These are phyloP conservation scores for Monotropa hypopitys DNA, from an alignment of 179 eudicot species.

Conservation along the genomic window DNA sequence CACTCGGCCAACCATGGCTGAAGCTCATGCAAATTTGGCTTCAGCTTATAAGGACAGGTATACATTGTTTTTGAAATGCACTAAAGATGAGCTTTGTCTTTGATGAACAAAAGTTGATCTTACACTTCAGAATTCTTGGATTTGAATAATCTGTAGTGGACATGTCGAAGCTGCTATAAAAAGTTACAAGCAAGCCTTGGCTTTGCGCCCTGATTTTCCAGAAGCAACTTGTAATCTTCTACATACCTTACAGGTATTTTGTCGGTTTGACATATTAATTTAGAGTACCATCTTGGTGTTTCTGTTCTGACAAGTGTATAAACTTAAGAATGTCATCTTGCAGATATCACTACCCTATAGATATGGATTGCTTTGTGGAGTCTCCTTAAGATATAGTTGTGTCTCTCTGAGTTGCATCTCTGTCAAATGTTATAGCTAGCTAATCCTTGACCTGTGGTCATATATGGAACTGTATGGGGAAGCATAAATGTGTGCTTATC, in stretches of 20 bases:
- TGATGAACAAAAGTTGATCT: neutral
- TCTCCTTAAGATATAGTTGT: neutral
- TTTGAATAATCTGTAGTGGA: conserved; percentile 41
- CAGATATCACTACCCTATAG: neutral
- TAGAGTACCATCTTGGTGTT: neutral
- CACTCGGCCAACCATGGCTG: conserved; percentile 84
- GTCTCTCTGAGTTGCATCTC: neutral
- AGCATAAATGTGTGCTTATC: neutral
- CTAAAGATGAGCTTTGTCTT: neutral
- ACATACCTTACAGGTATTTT: conserved; percentile 81
- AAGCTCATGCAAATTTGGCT: conserved; percentile 98
- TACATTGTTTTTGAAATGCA: neutral
- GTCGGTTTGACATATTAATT: neutral
- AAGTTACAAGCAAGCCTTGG: conserved; percentile 80
- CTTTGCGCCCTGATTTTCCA: conserved; percentile 80
- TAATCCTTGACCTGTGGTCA: neutral
- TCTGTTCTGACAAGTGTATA: neutral
- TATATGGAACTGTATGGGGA: neutral
- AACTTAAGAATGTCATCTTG: neutral
- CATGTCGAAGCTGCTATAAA: conserved; percentile 80
- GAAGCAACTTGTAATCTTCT: conserved; percentile 98
- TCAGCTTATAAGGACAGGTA: conserved; percentile 97
- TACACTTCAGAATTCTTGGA: neutral
- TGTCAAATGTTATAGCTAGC: neutral
- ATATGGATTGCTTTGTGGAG: neutral